Conservation (phyloP, 2,329 filamentous ascomycete species). For the Calonectria hongkongensis region DNA sequence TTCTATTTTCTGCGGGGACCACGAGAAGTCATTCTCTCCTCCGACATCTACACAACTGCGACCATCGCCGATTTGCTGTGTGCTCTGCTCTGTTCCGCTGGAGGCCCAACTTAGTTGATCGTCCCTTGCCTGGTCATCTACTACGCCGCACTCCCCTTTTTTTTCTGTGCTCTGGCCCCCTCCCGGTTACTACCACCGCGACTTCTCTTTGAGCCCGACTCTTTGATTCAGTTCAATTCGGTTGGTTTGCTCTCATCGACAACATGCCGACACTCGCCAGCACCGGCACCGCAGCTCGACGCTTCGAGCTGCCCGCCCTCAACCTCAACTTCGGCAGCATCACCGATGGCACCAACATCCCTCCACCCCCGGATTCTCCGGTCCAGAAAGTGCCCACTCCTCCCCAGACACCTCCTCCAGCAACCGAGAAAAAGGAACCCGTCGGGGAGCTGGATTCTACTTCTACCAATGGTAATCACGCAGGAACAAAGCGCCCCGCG, state of each 20-base stretch:
- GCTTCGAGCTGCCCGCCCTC: constrained; percentile 75
- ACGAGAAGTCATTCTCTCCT: constrained; percentile 46
- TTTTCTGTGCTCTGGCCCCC: constrained; percentile 28
- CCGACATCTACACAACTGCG: constrained; percentile 51
- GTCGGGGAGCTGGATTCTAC: constrained; percentile 50
- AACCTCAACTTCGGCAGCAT: constrained; percentile 76
- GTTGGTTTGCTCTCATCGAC: constrained; percentile 6
- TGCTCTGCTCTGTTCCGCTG: neutral
- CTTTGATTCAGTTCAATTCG: neutral
- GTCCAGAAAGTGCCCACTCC: constrained; percentile 68
- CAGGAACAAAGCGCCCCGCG: constrained; percentile 69
- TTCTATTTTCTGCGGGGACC: constrained; percentile 54
- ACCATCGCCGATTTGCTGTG: constrained; percentile 7
- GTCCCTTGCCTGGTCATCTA: neutral
- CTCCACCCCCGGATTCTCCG: constrained; percentile 74
- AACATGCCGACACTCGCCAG: constrained; percentile 59
- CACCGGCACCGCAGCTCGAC: constrained; percentile 56
- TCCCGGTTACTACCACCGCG: constrained; percentile 42
- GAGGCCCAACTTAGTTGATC: constrained; percentile 5
- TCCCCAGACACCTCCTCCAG: constrained; percentile 60
- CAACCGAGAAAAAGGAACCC: constrained; percentile 49
- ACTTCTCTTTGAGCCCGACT: neutral
- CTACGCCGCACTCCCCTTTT: constrained; percentile 26
- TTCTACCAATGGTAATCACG: constrained; percentile 64
- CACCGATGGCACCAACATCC: constrained; percentile 77